Conservation (phyloP, 2,329 filamentous ascomycete genomes). For the Biscogniauxia marginata region DNA sequence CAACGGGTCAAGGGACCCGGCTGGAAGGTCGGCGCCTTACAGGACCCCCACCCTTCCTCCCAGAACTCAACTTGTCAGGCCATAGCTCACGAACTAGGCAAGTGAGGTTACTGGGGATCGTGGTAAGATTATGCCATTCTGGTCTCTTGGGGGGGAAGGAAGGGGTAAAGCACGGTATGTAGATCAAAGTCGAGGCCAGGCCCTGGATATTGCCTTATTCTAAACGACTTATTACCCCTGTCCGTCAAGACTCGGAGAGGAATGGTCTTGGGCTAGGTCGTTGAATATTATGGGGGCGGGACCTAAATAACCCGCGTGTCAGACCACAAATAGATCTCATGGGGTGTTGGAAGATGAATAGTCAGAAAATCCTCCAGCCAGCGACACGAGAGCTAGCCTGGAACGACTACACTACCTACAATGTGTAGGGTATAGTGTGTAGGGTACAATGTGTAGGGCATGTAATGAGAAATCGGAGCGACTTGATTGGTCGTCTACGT, state of each 20-base stretch:
- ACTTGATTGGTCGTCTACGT: background rate
- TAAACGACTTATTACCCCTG: too few relatives aligned
- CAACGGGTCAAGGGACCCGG: background rate
- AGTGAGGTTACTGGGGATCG: background rate
- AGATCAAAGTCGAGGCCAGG: too few relatives aligned
- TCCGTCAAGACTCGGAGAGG: too few relatives aligned
- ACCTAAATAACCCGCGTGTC: background rate
- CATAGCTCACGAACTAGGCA: background rate
- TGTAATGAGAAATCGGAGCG: background rate
- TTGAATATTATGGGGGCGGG: background rate
- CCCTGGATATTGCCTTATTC: too few relatives aligned
- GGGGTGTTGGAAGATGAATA: background rate
- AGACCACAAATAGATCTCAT: background rate
- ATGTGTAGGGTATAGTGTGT: background rate
- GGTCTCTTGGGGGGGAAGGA: background rate
- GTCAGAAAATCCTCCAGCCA: background rate
- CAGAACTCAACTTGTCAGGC: background rate
- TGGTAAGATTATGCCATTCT: background rate
- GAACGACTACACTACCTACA: too few relatives aligned
- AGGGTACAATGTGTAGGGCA: too few relatives aligned
- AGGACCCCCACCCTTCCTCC: background rate
- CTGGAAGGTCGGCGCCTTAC: background rate
- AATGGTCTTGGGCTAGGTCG: too few relatives aligned
- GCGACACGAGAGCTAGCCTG: too few relatives aligned
- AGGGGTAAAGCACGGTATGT: too few relatives aligned